Evolutionary conservation across 371 early-diverging fungal species (phyloP), one percentile per base, ranked within the genome.

Genomic region (Mucor indicus): DNA sequence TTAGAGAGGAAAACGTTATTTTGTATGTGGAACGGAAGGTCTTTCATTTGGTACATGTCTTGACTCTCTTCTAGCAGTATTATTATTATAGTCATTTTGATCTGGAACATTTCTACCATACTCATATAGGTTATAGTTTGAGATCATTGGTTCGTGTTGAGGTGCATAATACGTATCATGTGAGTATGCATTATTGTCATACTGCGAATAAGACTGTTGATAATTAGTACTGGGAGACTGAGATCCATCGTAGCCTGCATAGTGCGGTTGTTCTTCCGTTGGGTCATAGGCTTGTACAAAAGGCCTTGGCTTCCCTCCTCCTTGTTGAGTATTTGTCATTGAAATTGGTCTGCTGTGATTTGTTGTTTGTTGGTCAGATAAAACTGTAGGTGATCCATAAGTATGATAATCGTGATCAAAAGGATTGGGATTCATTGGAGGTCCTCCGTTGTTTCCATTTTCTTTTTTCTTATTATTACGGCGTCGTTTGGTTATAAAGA

Each of bases 261-360:
- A 37, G 0, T 50, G 43, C n/a, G n/a, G n/a, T 25, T 51, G 35
- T 5, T 39, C 31, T 23, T 24, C 15, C 0, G 24, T 24, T 20
- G 60, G 54, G 21, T 59, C 39, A 20, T 59, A 59, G 3, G 60
- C 60, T n/a, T 49, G 54, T 1, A 59, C 50, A 54, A 59, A 49
- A 0, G 60, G 54, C 32, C 60, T 38, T 1, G 60, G 50, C 9
- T 56, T 50, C 1, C 41, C 37, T 3, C 29, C 48, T 35, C 35
- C 31, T 5, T 22, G 15, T 10, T 33, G 37, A 4, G 17, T 23
- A 3, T 41, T 46, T n/a, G 22, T 54, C 48, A 47, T 46, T 0
- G 51, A 43, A 1, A 37, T 6, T 30, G 47, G 47, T 13, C 54
- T 32, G n/a, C 48, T 30, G 1, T 21, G 23, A 9, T 38, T 53